Percentiles rank a stretch among this genome's conserved stretches.
phyloP scores from a whole-genome alignment of 768 basidiomycete genomes.

The Hericium erinaceus region DNA sequence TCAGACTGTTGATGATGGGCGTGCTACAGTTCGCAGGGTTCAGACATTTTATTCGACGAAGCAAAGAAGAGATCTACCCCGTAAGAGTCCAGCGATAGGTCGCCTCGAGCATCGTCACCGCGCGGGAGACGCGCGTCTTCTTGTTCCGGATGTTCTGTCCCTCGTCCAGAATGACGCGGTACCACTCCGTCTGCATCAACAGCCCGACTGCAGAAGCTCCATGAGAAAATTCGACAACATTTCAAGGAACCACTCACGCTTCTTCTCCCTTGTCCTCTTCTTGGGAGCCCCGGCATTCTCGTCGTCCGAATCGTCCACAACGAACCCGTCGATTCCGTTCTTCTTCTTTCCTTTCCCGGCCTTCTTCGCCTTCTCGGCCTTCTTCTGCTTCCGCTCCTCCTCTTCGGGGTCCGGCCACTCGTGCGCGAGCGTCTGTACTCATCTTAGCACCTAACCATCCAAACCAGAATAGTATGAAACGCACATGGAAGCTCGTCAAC shows the following conservation, averaged over 20 bases:
- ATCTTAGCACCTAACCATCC: neutral
- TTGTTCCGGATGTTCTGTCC: slow-evolving; percentile 39
- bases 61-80: slow-evolving; percentile 26
- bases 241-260: neutral
- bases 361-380: slow-evolving; percentile 15
- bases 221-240: neutral
- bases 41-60: neutral
- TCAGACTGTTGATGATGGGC: slow-evolving; percentile 52
- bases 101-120: slow-evolving; percentile 42
- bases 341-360: slow-evolving; percentile 13
- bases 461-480: slow-evolving; percentile 2
- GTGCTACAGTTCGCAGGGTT: slow-evolving; percentile 28
- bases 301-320: slow-evolving; percentile 18
- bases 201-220: neutral
- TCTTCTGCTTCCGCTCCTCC: slow-evolving; percentile 30
- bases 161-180: slow-evolving; percentile 46
- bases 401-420: slow-evolving; percentile 48
- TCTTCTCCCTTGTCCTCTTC: slow-evolving; percentile 37
- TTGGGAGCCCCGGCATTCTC: slow-evolving; percentile 12
- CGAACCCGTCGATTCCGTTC: slow-evolving; percentile 14
- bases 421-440: slow-evolving; percentile 38
- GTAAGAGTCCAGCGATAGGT: slow-evolving; percentile 61
- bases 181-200: slow-evolving; percentile 28
- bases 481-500: slow-evolving; percentile 35
- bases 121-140: slow-evolving; percentile 33